Base-by-base conservation (phyloP, 306 rosid genomes). In the Cyamopsis tetragonoloba region DNA sequence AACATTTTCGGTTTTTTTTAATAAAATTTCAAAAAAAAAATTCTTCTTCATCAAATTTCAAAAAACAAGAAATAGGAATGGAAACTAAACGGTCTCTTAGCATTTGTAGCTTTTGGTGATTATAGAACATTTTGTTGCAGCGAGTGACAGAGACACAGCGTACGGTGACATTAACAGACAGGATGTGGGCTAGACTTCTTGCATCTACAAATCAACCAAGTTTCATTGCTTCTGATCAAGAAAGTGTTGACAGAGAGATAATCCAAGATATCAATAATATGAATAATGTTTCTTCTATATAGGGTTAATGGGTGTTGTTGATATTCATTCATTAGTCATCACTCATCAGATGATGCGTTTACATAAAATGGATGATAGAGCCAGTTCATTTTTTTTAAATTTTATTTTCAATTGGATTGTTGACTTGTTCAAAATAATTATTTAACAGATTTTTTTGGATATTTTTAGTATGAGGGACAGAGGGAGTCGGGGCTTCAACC, bases 101-200 rank as follows among this genome's bases (percentile, higher is more conserved):
- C n/a, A n/a, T n/a, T n/a, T n/a, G n/a, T n/a, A n/a, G n/a, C n/a
- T n/a, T n/a, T n/a, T 17, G 75, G 43, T 70, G 64, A 64, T 34
- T 19, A 41, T 48, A 5, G 32, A 59, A 70, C 54, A 32, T 64
- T 5, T 81, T 77, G 24, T 82, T 81, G 84, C 83, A 89, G 98
- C 82, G 87, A 35, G 98, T 93, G 76, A 89, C 97, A 0, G 97
- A 89, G 83, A 86, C 46, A 4, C 82, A 53, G 75, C 83, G 89
- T 46, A 89, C 80, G 3, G 95, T 89, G 11, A 27, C 49, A 71
- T 70, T 93, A 66, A 88, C 89, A 0, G 96, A 79, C 35, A 82
- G 97, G 70, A 86, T 89, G 96, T 93, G 98, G 97, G 98, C 95
- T 57, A 89, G 97, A 68, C 88, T 89, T 86, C 96, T 93, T 69